Base-by-base conservation (phyloP, 2,329 filamentous ascomycete genomes). In the Teratosphaeria epicoccoides region DNA sequence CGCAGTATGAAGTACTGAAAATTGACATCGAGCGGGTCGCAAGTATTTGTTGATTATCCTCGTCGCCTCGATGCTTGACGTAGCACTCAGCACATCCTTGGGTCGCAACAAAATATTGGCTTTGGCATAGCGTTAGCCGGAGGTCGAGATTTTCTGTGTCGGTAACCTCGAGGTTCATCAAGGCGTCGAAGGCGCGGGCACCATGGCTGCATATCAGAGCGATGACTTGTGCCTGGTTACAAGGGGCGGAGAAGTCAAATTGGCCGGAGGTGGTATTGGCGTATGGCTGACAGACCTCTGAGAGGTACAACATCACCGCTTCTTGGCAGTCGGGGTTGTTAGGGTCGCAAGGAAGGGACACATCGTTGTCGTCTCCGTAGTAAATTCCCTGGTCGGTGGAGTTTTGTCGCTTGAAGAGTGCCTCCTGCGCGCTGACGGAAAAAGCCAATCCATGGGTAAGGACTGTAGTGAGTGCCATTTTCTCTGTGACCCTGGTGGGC, bases 51-150 rank as follows among this genome's bases (percentile, higher is more conserved):
- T 43, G 43, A 7, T 52, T 44, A 17, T 28, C 46, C 10, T 51
- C 52, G 14, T 20, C 47, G 11, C 49, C 57, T 1, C 59, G 58
- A 46, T 64, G 62, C 3, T 52, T 56, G 4, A 52, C 48, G 49
- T 56, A 61, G 54, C 62, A 63, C 20, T 55, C 53, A 6, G 49
- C 37, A 50, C 62, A 63, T n/a, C 58, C 62, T 4, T 24, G 22
- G 11, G 50, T 45, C 20, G 51, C 49, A 28, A 54, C 50, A 52
- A 56, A 60, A 50, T 60, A 62, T 28, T 61, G 59, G 14, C 53
- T 57, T 47, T 62, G 50, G 57, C 63, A 65, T 46, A 64, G n/a
- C n/a, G n/a, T n/a, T n/a, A n/a, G n/a, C n/a, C n/a, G n/a, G n/a
- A n/a, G n/a, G n/a, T n/a, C 40, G 47, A 61, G 64, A 24, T 54